Percentiles rank a stretch among this genome's conserved stretches.
These are phyloP conservation scores for Aciculosporium take DNA, from an alignment of 2,329 filamentous ascomycete genomes.

Conservation along the genomic window DNA sequence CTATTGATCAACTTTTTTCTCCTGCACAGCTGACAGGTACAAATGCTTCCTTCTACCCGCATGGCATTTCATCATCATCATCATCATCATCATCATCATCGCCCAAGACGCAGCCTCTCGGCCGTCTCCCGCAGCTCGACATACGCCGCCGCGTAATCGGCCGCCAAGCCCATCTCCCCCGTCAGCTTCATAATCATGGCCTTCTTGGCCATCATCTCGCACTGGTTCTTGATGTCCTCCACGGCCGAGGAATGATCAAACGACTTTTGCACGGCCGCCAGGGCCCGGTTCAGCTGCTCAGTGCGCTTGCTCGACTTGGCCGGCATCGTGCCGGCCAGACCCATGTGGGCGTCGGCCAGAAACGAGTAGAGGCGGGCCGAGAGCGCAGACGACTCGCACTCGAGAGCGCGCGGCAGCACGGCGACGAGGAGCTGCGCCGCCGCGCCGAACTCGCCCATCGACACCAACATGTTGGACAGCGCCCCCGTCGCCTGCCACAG, in stretches of 20 bases:
- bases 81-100: neutral
- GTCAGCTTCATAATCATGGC: constrained; percentile 58
- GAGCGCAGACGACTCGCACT: constrained; percentile 49
- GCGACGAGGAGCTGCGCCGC: constrained; percentile 50
- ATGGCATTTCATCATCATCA: neutral
- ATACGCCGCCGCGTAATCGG: constrained; percentile 53
- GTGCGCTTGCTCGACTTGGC: constrained; percentile 30
- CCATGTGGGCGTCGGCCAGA: constrained; percentile 67
- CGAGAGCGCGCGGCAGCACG: constrained; percentile 62
- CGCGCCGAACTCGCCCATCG: constrained; percentile 55
- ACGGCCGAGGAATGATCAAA: constrained; percentile 50
- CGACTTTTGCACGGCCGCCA: constrained; percentile 47
- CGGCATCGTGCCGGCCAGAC: constrained; percentile 46
- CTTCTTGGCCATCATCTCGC: constrained; percentile 72
- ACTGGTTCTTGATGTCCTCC: constrained; percentile 52
- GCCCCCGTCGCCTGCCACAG: constrained; percentile 60
- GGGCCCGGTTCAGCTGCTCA: constrained; percentile 43
- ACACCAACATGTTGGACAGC: constrained; percentile 54
- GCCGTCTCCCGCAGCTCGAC: constrained; percentile 37
- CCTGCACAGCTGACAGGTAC: no score
- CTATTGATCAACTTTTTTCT: no score
- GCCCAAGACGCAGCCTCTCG: constrained; percentile 15
- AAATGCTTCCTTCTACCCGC: no score
- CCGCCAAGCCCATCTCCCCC: constrained; percentile 49
- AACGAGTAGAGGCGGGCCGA: constrained; percentile 53